Percentiles rank a stretch among this genome's conserved stretches.
Conservation (phyloP, 768 basidiomycete genomes). For the Phylloporus scabripes region DNA sequence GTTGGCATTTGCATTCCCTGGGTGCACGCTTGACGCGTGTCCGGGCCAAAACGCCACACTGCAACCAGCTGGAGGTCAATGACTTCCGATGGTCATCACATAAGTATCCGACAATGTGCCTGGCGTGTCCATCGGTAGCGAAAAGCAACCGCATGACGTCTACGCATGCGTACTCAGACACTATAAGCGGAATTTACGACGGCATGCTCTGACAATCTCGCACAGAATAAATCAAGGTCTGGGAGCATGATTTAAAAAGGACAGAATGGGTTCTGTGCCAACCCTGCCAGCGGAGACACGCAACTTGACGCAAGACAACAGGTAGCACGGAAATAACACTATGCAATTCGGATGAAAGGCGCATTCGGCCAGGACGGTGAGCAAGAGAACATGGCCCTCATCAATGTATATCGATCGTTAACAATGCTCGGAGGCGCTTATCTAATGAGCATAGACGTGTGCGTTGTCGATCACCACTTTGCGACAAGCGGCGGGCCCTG, state of each 20-base stretch:
- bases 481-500: too few relatives aligned
- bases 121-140: background rate
- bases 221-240: background rate
- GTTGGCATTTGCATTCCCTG: conserved; percentile 9
- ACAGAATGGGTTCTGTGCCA: too few relatives aligned
- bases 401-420: too few relatives aligned
- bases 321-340: background rate
- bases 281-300: background rate
- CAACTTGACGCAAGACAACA: too few relatives aligned
- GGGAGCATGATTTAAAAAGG: too few relatives aligned
- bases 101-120: background rate
- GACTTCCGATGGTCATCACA: conserved; percentile 1
- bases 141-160: background rate
- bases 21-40: conserved; percentile 21
- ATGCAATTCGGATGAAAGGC: too few relatives aligned
- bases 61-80: conserved; percentile 1
- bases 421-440: background rate
- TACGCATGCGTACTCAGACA: background rate
- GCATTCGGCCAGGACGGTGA: too few relatives aligned
- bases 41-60: conserved; percentile 9
- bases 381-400: too few relatives aligned
- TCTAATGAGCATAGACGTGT: background rate
- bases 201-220: background rate
- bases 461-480: background rate
- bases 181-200: background rate